Conservation (phyloP, 2,329 filamentous ascomycete species). For the Claviceps sp. region DNA sequence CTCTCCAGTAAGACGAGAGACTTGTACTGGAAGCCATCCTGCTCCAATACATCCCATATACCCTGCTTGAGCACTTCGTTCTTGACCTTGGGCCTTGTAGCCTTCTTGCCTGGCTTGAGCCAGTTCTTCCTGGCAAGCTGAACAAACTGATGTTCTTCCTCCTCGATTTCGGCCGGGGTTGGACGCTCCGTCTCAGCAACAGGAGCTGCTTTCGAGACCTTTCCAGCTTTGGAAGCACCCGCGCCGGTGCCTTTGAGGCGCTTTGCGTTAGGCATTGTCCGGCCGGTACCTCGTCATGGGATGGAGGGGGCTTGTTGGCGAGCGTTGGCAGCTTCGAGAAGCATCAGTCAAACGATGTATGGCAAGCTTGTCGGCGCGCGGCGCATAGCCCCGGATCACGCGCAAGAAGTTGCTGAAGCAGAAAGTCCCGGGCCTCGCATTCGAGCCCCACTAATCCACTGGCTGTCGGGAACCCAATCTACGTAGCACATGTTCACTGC, state of each 20-base stretch:
- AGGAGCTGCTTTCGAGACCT: constrained; percentile 22
- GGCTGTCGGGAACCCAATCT: too few relatives aligned
- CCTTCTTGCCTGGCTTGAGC: constrained; percentile 52
- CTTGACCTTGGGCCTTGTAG: constrained; percentile 57
- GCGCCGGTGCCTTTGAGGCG: constrained; percentile 41
- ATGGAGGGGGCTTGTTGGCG: neutral
- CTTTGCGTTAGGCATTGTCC: constrained; percentile 44
- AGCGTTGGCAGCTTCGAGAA: neutral
- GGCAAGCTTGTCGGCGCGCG: too few relatives aligned
- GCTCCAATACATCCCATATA: constrained; percentile 81
- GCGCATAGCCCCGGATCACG: too few relatives aligned
- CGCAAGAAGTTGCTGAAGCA: too few relatives aligned
- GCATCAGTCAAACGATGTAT: too few relatives aligned
- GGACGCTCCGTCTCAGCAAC: constrained; percentile 27
- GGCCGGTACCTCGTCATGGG: constrained; percentile 2
- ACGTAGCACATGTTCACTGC: too few relatives aligned
- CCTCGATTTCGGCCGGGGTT: constrained; percentile 54
- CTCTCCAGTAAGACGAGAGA: constrained; percentile 77
- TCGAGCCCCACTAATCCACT: neutral
- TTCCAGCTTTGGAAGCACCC: constrained; percentile 19
- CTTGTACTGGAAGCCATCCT: constrained; percentile 63
- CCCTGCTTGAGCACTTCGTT: constrained; percentile 76
- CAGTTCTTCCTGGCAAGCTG: constrained; percentile 75
- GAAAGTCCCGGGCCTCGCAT: too few relatives aligned
- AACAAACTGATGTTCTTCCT: constrained; percentile 59